phyloP scores from a whole-genome alignment of 2,329 filamentous ascomycete species.

The Botrytis byssoidea region DNA sequence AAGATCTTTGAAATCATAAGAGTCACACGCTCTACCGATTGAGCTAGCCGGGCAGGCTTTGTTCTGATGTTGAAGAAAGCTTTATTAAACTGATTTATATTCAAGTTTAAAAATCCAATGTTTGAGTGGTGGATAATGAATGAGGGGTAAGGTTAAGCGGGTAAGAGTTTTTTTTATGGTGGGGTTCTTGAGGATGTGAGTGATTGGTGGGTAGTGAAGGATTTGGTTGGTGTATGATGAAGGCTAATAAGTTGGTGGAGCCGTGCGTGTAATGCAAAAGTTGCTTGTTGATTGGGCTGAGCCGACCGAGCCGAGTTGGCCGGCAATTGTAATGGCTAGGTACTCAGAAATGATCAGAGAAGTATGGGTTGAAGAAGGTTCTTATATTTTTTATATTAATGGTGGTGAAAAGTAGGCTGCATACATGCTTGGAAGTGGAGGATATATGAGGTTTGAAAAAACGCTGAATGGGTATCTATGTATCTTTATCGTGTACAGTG shows the following conservation, averaged over 20 bases:
- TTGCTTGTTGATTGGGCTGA: not conserved
- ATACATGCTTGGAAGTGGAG: not conserved
- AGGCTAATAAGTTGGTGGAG: not conserved
- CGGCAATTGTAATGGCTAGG: not conserved
- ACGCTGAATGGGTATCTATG: conserved; percentile 5
- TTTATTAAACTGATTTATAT: not conserved
- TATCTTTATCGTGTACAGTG: not conserved
- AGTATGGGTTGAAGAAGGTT: not conserved
- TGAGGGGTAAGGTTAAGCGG: not conserved
- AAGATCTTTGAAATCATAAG: conserved; percentile 26
- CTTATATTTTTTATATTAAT: not conserved
- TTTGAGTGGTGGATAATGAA: not conserved
- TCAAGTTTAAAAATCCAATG: accelerated
- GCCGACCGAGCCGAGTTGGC: not conserved
- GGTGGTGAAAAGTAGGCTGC: not conserved
- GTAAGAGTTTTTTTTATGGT: not conserved
- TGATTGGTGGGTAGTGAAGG: not conserved
- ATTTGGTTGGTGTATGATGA: not conserved
- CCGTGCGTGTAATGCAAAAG: not conserved
- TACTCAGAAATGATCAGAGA: not conserved
- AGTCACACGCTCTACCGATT: conserved; percentile 40
- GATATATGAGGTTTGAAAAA: not conserved
- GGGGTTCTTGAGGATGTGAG: not conserved
- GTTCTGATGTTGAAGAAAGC: not conserved
- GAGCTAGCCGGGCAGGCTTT: conserved; percentile 34